These are phyloP conservation scores for Skeletonema costatum DNA, from an alignment of 108 stramenopile genomes.

Conservation along the genomic window DNA sequence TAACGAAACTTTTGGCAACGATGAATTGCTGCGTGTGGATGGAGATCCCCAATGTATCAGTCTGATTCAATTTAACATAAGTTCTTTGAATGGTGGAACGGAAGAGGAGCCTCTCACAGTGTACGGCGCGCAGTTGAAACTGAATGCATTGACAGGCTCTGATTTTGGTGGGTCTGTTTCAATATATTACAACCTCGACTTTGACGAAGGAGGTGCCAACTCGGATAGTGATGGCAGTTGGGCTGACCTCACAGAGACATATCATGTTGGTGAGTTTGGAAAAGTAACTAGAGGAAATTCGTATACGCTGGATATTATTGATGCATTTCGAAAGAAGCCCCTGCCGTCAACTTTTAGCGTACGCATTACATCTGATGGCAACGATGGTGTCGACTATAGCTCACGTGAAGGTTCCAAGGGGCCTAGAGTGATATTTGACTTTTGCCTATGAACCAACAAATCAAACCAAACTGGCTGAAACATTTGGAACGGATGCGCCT, in stretches of 20 bases:
- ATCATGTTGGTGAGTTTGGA: conserved; percentile 3
- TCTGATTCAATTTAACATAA: conserved; percentile 28
- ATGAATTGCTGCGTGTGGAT: conserved; percentile 19
- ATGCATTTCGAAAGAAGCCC: background rate
- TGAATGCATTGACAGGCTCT: conserved; percentile 28
- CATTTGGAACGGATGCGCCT: conserved; percentile 27
- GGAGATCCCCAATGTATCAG: conserved; percentile 15
- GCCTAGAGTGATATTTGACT: conserved; percentile 10
- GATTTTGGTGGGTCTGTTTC: conserved; percentile 11
- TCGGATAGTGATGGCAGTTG: background rate
- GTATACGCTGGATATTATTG: conserved; percentile 7
- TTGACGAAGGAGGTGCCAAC: conserved; percentile 7
- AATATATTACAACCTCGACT: conserved; percentile 1
- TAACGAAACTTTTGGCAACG: background rate
- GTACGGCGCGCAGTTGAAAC: background rate
- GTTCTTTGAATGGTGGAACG: conserved; percentile 8
- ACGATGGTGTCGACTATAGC: conserved; percentile 32
- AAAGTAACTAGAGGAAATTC: background rate
- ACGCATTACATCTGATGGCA: conserved; percentile 19
- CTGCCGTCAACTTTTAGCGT: conserved; percentile 13
- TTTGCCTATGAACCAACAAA: conserved; percentile 28
- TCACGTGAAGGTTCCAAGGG: conserved; percentile 15
- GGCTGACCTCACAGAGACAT: conserved; percentile 5
- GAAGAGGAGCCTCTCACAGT: background rate
- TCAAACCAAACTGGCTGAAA: conserved; percentile 6